Evolutionary conservation across 192 early-diverging fungal genomes (phyloP), one percentile per base, ranked within the genome.

Genomic region (Linnemannia exigua): DNA sequence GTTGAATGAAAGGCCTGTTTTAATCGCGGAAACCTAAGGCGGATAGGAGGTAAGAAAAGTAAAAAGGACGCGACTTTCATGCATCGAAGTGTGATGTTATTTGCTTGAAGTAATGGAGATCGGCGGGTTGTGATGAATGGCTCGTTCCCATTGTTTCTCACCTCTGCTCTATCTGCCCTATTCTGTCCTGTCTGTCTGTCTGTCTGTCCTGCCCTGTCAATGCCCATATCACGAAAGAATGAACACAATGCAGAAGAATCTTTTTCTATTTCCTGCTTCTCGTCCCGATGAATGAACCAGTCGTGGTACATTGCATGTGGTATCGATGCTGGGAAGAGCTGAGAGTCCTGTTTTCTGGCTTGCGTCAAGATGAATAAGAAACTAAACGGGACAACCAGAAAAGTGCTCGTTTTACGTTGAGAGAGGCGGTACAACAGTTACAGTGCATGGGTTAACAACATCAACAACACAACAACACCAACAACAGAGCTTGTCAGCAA

Each of bases 21-120:
- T 17, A 22, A 20, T 28, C 28, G 50, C 47, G 48, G 7, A 52
- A 36, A 33, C 46, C 50, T 16, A 11, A 33, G 58, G 11, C 9
- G n/a, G 28, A 63, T 35, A 52, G 28, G 28, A 73, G 25, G n/a
- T n/a, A n/a, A n/a, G n/a, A n/a, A n/a, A n/a, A n/a, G n/a, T n/a
- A 28, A 36, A 52, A 73, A 52, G 54, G 48, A 51, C 72, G 50
- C 47, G 58, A 63, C 28, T 73, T 73, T 73, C 36, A 73, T 52
- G 72, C 72, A 73, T 73, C 72, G 72, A 31, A 50, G 28, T 44
- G 58, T 14, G 22, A 20, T 28, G 28, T 22, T n/a, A n/a, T n/a
- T n/a, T 61, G 54, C 3, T 12, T 54, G 52, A 25, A 50, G 7
- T 22, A 28, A 71, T 44, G 41, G 41, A 38, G 70, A 71, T 71